Percentiles rank a stretch among this genome's conserved stretches.
Conservation (phyloP, 331 rosid species). For the Phaseolus coccineus region DNA sequence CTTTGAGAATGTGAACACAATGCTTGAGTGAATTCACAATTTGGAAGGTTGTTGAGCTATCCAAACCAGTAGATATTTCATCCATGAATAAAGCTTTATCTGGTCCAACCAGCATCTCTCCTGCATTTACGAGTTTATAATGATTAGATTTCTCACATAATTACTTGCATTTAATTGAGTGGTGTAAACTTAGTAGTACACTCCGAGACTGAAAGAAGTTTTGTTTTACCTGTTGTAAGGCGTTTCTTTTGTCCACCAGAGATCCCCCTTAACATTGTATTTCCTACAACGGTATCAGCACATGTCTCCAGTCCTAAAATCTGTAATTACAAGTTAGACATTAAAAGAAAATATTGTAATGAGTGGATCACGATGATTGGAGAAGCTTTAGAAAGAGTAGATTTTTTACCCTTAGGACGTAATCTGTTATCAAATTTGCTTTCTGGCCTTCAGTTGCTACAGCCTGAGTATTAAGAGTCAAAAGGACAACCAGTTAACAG, state of each 20-base stretch:
- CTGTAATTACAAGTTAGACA: slow-evolving; percentile 35
- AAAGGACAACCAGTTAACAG: slow-evolving; percentile 22
- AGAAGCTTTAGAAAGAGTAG: slow-evolving; percentile 17
- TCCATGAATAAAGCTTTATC: slow-evolving; percentile 71
- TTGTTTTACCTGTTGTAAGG: slow-evolving; percentile 55
- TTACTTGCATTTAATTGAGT: background rate
- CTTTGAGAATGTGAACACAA: slow-evolving; percentile 61
- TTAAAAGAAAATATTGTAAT: slow-evolving; percentile 35
- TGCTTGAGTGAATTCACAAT: slow-evolving; percentile 73
- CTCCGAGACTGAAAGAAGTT: background rate
- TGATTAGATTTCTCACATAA: background rate
- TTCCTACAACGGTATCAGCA: slow-evolving; percentile 74
- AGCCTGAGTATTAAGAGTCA: slow-evolving; percentile 52
- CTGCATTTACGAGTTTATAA: slow-evolving; percentile 29
- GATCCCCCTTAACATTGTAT: slow-evolving; percentile 67
- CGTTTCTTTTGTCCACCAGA: slow-evolving; percentile 62
- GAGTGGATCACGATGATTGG: background rate
- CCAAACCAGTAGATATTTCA: slow-evolving; percentile 29
- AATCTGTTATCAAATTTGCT: slow-evolving; percentile 61
- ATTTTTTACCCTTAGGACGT: slow-evolving; percentile 64
- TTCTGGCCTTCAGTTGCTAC: slow-evolving; percentile 68
- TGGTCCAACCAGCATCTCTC: slow-evolving; percentile 83
- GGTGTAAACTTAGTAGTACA: too few species aligned
- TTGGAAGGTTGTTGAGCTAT: slow-evolving; percentile 75
- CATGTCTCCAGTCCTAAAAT: slow-evolving; percentile 65